Evolutionary conservation across 2,329 filamentous ascomycete genomes (phyloP).

Genomic region (Epichloe glyceriae): DNA sequence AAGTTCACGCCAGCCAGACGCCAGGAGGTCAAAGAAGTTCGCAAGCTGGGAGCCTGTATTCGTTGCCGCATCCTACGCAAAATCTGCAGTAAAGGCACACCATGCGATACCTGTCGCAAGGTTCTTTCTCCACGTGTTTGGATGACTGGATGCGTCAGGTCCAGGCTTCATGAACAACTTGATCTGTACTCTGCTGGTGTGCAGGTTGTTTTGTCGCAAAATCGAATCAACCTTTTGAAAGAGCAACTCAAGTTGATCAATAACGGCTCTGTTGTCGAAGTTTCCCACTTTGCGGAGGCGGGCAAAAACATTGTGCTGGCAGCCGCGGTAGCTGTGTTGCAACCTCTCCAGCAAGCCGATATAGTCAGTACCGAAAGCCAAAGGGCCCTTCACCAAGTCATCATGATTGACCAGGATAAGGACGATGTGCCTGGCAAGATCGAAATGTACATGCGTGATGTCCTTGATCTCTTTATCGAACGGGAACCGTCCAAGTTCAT

Average conservation of each 20-base stretch:
- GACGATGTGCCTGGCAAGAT: constrained; percentile 48
- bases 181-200: constrained; percentile 52
- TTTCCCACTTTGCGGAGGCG: constrained; percentile 44
- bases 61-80: constrained; percentile 53
- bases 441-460: constrained; percentile 46
- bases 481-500: constrained; percentile 49
- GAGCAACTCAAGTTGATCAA: constrained; percentile 34
- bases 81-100: constrained; percentile 50
- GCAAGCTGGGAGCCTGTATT: constrained; percentile 53
- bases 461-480: constrained; percentile 43
- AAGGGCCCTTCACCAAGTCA: constrained; percentile 20
- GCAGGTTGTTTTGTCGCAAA: constrained; percentile 48
- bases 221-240: constrained; percentile 43
- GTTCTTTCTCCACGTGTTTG: constrained; percentile 52
- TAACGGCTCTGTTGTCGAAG: constrained; percentile 39
- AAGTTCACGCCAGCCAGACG: constrained; percentile 45
- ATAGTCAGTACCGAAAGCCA: constrained; percentile 19
- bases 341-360: constrained; percentile 23
- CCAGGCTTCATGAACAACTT: constrained; percentile 46
- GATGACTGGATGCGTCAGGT: constrained; percentile 50
- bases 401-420: constrained; percentile 48
- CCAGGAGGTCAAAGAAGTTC: constrained; percentile 52
- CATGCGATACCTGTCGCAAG: constrained; percentile 50
- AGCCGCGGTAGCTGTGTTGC: constrained; percentile 19
- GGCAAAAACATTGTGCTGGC: constrained; percentile 29